Evolutionary conservation across 352 stramenopile genomes (phyloP).

Genomic region (Pythium sp.): DNA sequence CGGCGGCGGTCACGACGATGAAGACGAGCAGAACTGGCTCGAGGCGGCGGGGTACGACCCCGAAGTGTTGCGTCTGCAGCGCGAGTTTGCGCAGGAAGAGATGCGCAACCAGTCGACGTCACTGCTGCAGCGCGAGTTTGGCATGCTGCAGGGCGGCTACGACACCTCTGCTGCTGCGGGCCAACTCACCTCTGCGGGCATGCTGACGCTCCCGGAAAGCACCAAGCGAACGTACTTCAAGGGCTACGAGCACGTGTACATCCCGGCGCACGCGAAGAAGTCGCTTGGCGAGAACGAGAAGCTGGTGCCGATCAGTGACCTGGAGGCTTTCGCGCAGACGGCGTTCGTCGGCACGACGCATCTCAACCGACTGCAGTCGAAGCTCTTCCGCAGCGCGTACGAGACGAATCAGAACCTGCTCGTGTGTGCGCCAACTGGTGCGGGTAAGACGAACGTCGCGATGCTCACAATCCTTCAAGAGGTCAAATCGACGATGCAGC

Average conservation of each 20-base stretch:
- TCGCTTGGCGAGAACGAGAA: constrained; percentile 49
- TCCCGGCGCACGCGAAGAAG: constrained; percentile 68
- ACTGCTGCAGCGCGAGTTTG: constrained; percentile 74
- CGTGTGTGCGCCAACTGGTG: constrained; percentile 90
- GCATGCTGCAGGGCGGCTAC: constrained; percentile 61
- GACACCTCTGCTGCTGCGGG: constrained; percentile 63
- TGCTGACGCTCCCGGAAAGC: constrained; percentile 47
- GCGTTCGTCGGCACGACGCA: constrained; percentile 70
- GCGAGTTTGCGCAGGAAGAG: constrained; percentile 70
- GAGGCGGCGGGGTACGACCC: constrained; percentile 76
- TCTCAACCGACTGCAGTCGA: constrained; percentile 98
- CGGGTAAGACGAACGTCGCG: constrained; percentile 99
- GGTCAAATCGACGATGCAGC: constrained; percentile 72
- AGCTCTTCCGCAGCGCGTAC: constrained; percentile 96
- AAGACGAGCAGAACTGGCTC: constrained; percentile 63
- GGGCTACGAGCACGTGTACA: constrained; percentile 82
- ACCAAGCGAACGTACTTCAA: constrained; percentile 80
- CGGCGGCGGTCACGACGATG: constrained; percentile 20
- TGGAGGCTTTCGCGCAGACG: constrained; percentile 76
- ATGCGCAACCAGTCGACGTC: constrained; percentile 59
- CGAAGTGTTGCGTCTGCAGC: constrained; percentile 70
- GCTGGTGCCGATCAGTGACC: constrained; percentile 57
- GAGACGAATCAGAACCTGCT: constrained; percentile 97
- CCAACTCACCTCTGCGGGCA: constrained; percentile 55
- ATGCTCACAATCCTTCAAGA: constrained; percentile 96